These are phyloP conservation scores for Mycena filopes DNA, from an alignment of 768 basidiomycete genomes.

Conservation along the genomic window DNA sequence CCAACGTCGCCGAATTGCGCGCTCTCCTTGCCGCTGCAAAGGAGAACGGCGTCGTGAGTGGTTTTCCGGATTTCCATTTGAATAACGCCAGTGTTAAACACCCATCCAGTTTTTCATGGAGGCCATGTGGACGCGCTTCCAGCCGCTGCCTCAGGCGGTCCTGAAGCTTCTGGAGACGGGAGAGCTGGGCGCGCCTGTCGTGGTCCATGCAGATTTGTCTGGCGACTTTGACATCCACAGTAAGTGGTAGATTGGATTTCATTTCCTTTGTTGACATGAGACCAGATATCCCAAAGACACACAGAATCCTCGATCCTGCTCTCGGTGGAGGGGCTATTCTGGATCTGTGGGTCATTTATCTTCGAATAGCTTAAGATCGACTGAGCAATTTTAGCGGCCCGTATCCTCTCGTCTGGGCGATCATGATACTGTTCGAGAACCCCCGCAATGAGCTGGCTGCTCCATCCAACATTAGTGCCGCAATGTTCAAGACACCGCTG, in stretches of 20 bases:
- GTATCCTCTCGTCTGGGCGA: constrained; percentile 86
- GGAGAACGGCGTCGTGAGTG: constrained; percentile 63
- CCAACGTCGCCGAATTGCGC: constrained; percentile 79
- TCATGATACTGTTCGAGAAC: constrained; percentile 83
- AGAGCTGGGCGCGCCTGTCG: constrained; percentile 70
- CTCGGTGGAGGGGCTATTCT: constrained; percentile 88
- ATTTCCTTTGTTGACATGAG: no score
- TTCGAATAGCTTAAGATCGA: neutral
- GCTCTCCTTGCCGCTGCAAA: constrained; percentile 79
- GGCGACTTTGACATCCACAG: constrained; percentile 73
- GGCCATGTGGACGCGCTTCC: constrained; percentile 89
- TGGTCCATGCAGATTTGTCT: constrained; percentile 83
- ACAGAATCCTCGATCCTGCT: constrained; percentile 81
- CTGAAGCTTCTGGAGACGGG: constrained; percentile 72
- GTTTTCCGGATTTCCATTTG: no score
- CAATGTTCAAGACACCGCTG: constrained; percentile 81
- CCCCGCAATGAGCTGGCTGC: constrained; percentile 70
- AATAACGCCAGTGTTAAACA: no score
- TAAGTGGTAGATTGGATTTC: no score
- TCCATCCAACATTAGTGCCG: constrained; percentile 70
- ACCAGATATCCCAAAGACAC: constrained; percentile 71
- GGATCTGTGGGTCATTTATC: constrained; percentile 69
- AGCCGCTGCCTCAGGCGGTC: constrained; percentile 72
- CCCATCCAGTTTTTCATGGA: constrained; percentile 87
- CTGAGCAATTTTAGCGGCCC: constrained; percentile 69